Base-by-base conservation (phyloP, 1,284 basidiomycete species). In the Coriolopsis trogii region DNA sequence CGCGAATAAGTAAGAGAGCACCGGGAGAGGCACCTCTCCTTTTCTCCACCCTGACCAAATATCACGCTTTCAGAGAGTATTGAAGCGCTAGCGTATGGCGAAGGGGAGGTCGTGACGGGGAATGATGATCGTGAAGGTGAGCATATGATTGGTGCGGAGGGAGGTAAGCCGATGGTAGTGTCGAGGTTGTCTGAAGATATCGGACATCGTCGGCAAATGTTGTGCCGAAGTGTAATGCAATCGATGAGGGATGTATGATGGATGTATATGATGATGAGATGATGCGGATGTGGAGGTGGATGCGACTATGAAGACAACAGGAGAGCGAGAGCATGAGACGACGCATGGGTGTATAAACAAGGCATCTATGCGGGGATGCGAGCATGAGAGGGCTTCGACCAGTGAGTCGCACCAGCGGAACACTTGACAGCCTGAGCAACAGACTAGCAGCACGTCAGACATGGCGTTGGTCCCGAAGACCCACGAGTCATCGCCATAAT, bases 361-460 rank as follows among this genome's bases (percentile, higher is more conserved):
- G 39, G 45, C 48, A 41, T 56, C 38, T 38, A 41, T 25, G 30
- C 42, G 29, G 26, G 18, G 40, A 29, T 10, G 28, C 23, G 34
- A 21, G 21, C 20, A 50, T 53, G 44, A 36, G 30, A 26, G 26
- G 30, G 44, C 12, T 29, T 31, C 21, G 43, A 16, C 38, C 28
- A 37, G 41, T 30, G 48, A 53, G 52, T 46, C 46, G 25, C 52
- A 23, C 50, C 53, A 44, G 57, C 53, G 46, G 51, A 38, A 51
- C 37, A 38, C 44, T 31, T 16, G 41, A n/a, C 29, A 29, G 31
- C 21, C 24, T 40, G 51, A 26, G 44, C 41, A 41, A 15, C 30
- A 40, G 40, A 53, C 43, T 30, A 51, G 45, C 48, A 45, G 50
- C 29, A 46, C 46, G 39, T 50, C 51, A 23, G 45, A 46, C 51